Conservation (phyloP, 2,329 filamentous ascomycete genomes). For the Clonostachys rosea region DNA sequence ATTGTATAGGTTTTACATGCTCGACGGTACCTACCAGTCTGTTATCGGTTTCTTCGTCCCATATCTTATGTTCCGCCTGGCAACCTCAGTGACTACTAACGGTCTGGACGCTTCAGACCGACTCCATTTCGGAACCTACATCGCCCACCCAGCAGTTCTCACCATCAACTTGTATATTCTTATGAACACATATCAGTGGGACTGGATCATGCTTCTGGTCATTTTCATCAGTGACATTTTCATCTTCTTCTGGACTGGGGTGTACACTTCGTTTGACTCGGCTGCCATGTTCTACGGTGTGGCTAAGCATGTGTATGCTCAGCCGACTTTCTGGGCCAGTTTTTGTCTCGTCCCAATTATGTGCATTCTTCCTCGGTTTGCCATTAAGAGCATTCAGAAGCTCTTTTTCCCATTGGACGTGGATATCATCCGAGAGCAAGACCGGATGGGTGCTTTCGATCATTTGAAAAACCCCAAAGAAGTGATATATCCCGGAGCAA, state of each 20-base stretch:
- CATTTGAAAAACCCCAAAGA: constrained; percentile 41
- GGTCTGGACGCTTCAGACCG: constrained; percentile 77
- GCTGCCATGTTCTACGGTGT: constrained; percentile 66
- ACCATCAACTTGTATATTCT: constrained; percentile 93
- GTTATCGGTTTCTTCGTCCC: constrained; percentile 91
- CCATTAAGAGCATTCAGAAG: constrained; percentile 84
- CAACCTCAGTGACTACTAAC: constrained; percentile 63
- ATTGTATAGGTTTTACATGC: constrained; percentile 74
- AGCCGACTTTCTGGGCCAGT: constrained; percentile 83
- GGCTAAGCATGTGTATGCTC: constrained; percentile 72
- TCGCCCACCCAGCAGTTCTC: constrained; percentile 78
- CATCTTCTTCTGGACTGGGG: constrained; percentile 93
- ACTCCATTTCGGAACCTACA: constrained; percentile 79
- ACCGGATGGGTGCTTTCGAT: constrained; percentile 76
- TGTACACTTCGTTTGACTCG: constrained; percentile 59
- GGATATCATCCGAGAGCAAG: constrained; percentile 93
- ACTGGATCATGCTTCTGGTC: constrained; percentile 89
- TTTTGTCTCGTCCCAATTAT: constrained; percentile 75
- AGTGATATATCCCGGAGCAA: constrained; percentile 1
- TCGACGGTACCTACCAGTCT: constrained; percentile 92
- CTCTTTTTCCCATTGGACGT: constrained; percentile 90
- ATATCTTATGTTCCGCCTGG: constrained; percentile 70
- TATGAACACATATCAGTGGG: constrained; percentile 96
- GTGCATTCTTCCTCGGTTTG: constrained; percentile 83
- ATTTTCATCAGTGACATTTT: constrained; percentile 78